Conservation (phyloP, 2,329 filamentous ascomycete species). For the Talaromyces islandicus region DNA sequence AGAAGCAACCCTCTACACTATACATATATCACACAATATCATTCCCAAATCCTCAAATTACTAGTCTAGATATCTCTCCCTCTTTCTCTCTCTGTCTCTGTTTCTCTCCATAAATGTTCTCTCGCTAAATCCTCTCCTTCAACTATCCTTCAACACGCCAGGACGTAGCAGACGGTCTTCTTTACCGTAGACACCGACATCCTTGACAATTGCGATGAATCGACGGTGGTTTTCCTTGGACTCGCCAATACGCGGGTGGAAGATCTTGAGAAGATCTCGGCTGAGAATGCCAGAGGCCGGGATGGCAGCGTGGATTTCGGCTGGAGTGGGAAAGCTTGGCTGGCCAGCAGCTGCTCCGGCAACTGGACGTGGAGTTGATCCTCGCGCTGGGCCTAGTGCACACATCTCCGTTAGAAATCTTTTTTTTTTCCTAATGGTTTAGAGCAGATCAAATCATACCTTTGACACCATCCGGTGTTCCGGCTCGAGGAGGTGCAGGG, state of each 20-base stretch:
- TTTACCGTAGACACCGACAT: constrained; percentile 38
- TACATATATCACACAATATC: not conserved
- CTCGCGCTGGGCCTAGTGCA: constrained; percentile 19
- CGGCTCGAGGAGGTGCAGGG: constrained; percentile 34
- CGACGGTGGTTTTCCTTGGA: constrained; percentile 35
- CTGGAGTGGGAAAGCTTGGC: constrained; percentile 37
- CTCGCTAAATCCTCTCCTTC: not conserved
- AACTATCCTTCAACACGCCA: constrained; percentile 27
- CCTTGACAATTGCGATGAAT: constrained; percentile 41
- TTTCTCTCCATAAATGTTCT: not conserved
- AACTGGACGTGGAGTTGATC: constrained; percentile 25
- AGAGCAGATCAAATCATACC: constrained; percentile 15
- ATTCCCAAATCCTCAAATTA: not conserved
- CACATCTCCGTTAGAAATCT: not conserved
- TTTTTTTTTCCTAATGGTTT: not conserved
- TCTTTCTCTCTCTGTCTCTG: not conserved
- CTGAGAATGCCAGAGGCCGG: constrained; percentile 40
- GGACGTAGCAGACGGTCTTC: constrained; percentile 36
- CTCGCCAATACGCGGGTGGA: constrained; percentile 37
- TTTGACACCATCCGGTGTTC: constrained; percentile 32
- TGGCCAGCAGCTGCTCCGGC: constrained; percentile 7
- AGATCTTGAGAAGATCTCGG: constrained; percentile 38
- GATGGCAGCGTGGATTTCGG: constrained; percentile 43
- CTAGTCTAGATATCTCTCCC: not conserved
- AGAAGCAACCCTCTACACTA: not conserved